phyloP scores from a whole-genome alignment of 208 protist genomes.

The Histomonas meleagridis region DNA sequence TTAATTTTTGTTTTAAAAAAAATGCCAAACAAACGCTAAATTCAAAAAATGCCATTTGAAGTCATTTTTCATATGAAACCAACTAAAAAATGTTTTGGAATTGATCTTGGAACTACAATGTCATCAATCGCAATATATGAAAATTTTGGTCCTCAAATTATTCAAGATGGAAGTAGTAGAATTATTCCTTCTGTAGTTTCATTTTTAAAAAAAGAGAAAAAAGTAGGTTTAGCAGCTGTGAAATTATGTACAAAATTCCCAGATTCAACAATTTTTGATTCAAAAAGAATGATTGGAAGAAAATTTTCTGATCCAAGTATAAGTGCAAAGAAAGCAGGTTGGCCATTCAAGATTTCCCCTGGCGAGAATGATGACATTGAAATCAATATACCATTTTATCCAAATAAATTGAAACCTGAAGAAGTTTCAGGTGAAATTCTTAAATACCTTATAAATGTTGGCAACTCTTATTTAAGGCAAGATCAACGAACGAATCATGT shows the following conservation, averaged over 20 bases:
- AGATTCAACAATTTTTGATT: constrained; percentile 72
- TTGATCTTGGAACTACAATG: constrained; percentile 33
- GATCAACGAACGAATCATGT: constrained; percentile 47
- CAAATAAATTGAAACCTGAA: not conserved
- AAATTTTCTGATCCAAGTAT: constrained; percentile 75
- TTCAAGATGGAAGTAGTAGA: constrained; percentile 90
- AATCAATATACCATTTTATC: too few relatives aligned
- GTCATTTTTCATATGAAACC: too few relatives aligned
- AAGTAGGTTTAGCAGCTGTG: constrained; percentile 61
- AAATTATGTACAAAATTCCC: constrained; percentile 70
- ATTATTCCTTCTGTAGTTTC: constrained; percentile 94
- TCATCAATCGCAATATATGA: constrained; percentile 14
- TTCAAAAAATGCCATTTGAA: too few relatives aligned
- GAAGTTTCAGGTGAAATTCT: not conserved
- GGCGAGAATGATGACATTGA: too few relatives aligned
- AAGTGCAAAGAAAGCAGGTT: constrained; percentile 77
- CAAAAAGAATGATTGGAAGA: constrained; percentile 72
- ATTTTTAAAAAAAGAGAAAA: constrained; percentile 67
- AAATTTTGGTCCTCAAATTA: constrained; percentile 72
- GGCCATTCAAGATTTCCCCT: constrained; percentile 82
- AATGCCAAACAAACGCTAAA: too few relatives aligned
- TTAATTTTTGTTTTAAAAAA: too few relatives aligned
- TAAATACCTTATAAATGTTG: not conserved
- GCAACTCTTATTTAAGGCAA: not conserved
- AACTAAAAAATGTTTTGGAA: too few relatives aligned